A percentile compares a stretch with the other conserved stretches of the same genome.
These are phyloP conservation scores for Exophiala oligosperma DNA, from an alignment of 2,329 filamentous ascomycete genomes.

Conservation along the genomic window DNA sequence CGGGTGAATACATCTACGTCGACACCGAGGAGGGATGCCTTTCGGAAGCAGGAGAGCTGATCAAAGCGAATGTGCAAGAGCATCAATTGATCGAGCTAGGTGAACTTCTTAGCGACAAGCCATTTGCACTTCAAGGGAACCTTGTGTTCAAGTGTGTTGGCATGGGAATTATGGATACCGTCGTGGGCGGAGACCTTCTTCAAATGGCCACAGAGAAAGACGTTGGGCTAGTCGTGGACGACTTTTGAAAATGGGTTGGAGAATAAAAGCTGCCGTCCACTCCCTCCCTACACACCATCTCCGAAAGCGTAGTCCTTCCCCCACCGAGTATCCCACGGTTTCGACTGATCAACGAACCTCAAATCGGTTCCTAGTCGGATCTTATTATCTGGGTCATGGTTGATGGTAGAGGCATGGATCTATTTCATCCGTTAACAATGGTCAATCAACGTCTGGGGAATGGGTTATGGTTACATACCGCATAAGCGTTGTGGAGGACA, in stretches of 20 bases:
- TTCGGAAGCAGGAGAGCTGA: constrained; percentile 38
- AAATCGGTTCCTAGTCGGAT: constrained; percentile 59
- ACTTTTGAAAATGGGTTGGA: constrained; percentile 32
- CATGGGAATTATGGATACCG: constrained; percentile 52
- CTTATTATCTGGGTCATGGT: constrained; percentile 51
- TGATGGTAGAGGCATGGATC: constrained; percentile 61
- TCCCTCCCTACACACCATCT: constrained; percentile 31
- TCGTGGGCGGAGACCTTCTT: constrained; percentile 44
- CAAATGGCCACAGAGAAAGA: constrained; percentile 36
- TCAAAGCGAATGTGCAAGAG: constrained; percentile 39
- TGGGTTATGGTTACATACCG: constrained; percentile 29
- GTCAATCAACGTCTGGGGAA: neutral
- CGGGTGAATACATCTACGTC: constrained; percentile 55
- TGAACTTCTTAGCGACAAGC: constrained; percentile 34
- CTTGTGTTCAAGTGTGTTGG: constrained; percentile 54
- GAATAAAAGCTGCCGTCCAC: neutral
- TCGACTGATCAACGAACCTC: constrained; percentile 55
- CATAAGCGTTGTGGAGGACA: constrained; percentile 43
- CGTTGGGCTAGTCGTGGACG: constrained; percentile 38
- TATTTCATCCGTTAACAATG: constrained; percentile 27
- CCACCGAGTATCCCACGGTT: constrained; percentile 52
- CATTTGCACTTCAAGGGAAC: constrained; percentile 34
- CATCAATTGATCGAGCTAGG: constrained; percentile 47
- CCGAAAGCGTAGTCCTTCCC: constrained; percentile 41
- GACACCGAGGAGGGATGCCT: constrained; percentile 64